phyloP scores from a whole-genome alignment of 2,329 filamentous ascomycete species.

The Cladosporium cucumerinum region DNA sequence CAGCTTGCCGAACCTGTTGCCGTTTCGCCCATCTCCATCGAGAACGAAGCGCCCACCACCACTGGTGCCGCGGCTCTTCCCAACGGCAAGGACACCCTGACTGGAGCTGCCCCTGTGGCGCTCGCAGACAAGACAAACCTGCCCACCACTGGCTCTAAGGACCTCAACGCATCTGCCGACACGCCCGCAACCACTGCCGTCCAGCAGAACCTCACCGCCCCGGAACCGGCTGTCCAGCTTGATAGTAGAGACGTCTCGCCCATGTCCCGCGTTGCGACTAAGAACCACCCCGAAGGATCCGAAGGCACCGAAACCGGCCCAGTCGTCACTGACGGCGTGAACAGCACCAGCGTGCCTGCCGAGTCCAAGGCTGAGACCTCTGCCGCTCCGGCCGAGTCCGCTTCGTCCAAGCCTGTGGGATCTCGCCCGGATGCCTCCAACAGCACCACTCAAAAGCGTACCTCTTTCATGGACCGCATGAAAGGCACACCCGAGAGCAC shows the following conservation, averaged over 20 bases:
- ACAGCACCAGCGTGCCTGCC: constrained; percentile 28
- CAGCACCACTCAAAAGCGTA: constrained; percentile 30
- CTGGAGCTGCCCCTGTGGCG: constrained; percentile 8
- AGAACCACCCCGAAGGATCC: constrained; percentile 14
- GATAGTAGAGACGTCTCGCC: constrained; percentile 13
- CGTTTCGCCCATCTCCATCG: constrained; percentile 15
- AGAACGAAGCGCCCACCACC: constrained; percentile 11
- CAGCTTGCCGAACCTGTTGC: constrained; percentile 27
- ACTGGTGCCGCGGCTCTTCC: constrained; percentile 1
- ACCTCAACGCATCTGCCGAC: constrained; percentile 18
- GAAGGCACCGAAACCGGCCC: constrained; percentile 9
- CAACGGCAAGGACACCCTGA: constrained; percentile 1
- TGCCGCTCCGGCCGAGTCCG: constrained; percentile 25
- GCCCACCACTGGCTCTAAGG: constrained; percentile 3
- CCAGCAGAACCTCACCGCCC: constrained; percentile 11
- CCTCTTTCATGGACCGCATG: constrained; percentile 27
- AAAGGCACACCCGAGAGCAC: constrained; percentile 41
- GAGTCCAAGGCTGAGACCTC: constrained; percentile 24
- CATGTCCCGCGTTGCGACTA: constrained; percentile 17
- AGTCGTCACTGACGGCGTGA: constrained; percentile 22
- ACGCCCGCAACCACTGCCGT: constrained; percentile 18
- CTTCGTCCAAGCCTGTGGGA: constrained; percentile 27
- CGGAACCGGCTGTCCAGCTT: constrained; percentile 2
- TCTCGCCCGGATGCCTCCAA: constrained; percentile 24
- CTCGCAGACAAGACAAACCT: constrained; percentile 11